Base-by-base conservation (phyloP, 2,329 filamentous ascomycete species). In the Microdochium bolleyi region DNA sequence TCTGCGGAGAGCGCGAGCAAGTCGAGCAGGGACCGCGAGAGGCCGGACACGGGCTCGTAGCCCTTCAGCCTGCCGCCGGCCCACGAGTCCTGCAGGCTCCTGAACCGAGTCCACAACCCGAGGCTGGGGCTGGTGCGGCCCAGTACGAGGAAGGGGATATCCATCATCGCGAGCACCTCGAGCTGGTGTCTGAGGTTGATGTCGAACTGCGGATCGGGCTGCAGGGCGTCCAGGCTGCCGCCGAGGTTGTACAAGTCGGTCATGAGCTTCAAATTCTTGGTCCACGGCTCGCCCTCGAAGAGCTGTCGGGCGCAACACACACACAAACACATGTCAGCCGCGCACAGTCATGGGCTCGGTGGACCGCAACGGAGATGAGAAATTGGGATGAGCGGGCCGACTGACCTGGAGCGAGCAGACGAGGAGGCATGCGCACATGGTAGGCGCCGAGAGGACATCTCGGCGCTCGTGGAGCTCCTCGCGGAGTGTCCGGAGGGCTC, bases 81-180 rank as follows among this genome's bases (percentile, higher is more conserved):
- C 34, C 34, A 38, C 13, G 34, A 16, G 34, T 38, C 34, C 34
- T 38, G 34, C n/a, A 9, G n/a, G 7, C 14, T 38, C 16, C 34
- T 14, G n/a, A 38, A 38, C n/a, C 34, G 11, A 16, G 34, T 14
- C 34, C 34, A 38, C 13, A 38, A 14, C 11, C 34, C 34, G 13
- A 38, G 7, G n/a, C 34, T 38, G 11, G 34, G 34, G 34, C 13
- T 38, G 14, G 14, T 8, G 4, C 34, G 7, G 14, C 34, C 34
- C 3, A 38, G 13, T 5, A 38, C 34, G 34, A 38, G 34, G n/a
- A 38, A 38, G 34, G 34, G 16, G 7, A 38, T 38, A 14, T 38
- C 34, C 34, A 38, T 38, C 34, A 38, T 38, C 34, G 34, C 34
- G n/a, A 51, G 38, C 10, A 51, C 50, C 25, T 51, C 50, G 27